Conservation (phyloP, 2,329 filamentous ascomycete species). For the Cadophora sp. region DNA sequence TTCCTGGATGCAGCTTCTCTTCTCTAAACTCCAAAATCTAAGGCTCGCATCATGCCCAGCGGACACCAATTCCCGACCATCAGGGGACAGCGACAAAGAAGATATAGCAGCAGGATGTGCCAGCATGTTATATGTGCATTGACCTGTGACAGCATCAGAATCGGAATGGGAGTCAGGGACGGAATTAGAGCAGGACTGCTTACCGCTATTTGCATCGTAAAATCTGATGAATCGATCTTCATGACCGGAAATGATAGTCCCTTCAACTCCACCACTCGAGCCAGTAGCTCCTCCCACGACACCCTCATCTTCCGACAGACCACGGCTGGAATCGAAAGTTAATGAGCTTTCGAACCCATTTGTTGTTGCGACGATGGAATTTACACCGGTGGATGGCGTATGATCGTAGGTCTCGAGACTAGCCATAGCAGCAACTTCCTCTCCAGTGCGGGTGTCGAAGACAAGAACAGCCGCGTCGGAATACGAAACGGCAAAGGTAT, state of each 20-base stretch:
- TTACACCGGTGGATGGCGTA: slow-evolving; percentile 82
- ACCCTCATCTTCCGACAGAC: slow-evolving; percentile 75
- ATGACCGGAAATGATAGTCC: slow-evolving; percentile 93
- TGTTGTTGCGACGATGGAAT: slow-evolving; percentile 88
- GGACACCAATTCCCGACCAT: slow-evolving; percentile 92
- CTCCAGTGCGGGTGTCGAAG: slow-evolving; percentile 90
- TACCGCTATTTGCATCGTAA: slow-evolving; percentile 99
- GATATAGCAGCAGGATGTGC: slow-evolving; percentile 95
- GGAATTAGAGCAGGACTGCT: slow-evolving; percentile 48
- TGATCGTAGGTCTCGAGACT: slow-evolving; percentile 94
- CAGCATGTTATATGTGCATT: slow-evolving; percentile 99
- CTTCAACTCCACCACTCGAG: slow-evolving; percentile 81
- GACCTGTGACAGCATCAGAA: slow-evolving; percentile 64
- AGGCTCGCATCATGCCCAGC: slow-evolving; percentile 95
- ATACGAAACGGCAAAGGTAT: slow-evolving; percentile 93
- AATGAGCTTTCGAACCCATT: slow-evolving; percentile 74
- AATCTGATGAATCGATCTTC: slow-evolving; percentile 96
- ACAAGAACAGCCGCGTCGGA: slow-evolving; percentile 88
- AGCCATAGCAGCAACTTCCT: slow-evolving; percentile 87
- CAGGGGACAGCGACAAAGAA: slow-evolving; percentile 87
- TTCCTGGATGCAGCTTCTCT: slow-evolving; percentile 92
- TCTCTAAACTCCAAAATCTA: slow-evolving; percentile 97
- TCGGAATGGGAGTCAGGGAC: slow-evolving; percentile 14
- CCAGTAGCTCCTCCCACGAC: slow-evolving; percentile 81
- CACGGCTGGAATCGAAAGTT: slow-evolving; percentile 66